A percentile compares a stretch with the other conserved stretches of the same genome.
phyloP scores from a whole-genome alignment of 164 flowering plant genomes.

The Houttuynia cordata region DNA sequence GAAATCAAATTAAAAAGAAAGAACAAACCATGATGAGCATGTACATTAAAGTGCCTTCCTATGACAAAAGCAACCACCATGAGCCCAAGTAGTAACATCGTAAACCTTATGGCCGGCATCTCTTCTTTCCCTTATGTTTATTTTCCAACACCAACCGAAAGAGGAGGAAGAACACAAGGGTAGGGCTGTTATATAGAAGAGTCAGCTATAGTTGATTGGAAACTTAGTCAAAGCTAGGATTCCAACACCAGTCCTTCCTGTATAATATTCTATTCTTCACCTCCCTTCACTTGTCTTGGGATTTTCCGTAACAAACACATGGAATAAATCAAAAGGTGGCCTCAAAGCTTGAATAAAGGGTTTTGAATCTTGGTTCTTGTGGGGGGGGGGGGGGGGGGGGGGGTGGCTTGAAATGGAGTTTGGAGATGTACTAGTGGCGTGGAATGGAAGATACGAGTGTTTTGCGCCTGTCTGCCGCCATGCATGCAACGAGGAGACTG shows the following conservation, averaged over 20 bases:
- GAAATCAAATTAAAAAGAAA: too few relatives aligned
- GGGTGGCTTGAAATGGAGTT: constrained; percentile 11
- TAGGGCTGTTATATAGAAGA: constrained; percentile 22
- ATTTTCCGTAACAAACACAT: constrained; percentile 6
- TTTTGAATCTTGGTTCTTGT: constrained; percentile 10
- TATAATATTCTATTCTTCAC: not conserved
- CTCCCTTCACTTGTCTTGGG: constrained; percentile 2
- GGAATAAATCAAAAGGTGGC: constrained; percentile 13
- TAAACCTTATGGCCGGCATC: constrained; percentile 23
- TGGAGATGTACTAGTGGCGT: constrained; percentile 21
- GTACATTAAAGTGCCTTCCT: constrained; percentile 2
- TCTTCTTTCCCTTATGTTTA: constrained; percentile 4
- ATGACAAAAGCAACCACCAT: constrained; percentile 16
- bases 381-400: too few relatives aligned
- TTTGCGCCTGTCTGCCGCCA: constrained; percentile 51
- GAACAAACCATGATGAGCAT: not conserved
- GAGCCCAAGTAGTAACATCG: constrained; percentile 22
- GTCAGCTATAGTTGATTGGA: constrained; percentile 1
- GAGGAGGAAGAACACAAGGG: constrained; percentile 12
- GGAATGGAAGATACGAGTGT: constrained; percentile 36
- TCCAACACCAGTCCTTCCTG: constrained; percentile 12
- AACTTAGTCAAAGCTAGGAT: constrained; percentile 35
- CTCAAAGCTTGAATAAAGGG: constrained; percentile 16
- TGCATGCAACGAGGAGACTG: constrained; percentile 45
- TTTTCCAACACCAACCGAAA: constrained; percentile 10